phyloP scores from a whole-genome alignment of 208 protist genomes.

The Trypanosoma vivax region DNA sequence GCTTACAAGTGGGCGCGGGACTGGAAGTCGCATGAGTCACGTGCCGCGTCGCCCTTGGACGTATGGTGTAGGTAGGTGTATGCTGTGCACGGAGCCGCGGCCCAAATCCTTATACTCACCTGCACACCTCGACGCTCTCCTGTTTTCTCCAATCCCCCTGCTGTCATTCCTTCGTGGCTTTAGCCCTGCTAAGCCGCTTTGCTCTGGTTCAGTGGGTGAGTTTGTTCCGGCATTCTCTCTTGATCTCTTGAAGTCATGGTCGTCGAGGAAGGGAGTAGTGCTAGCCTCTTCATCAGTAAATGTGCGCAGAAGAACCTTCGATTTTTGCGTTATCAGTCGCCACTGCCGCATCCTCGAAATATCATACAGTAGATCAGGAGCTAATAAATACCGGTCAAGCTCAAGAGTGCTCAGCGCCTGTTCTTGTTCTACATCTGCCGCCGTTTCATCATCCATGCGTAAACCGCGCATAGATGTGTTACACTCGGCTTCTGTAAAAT shows the following conservation, averaged over 20 bases:
- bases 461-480: neutral
- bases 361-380: constrained; percentile 75
- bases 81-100: constrained; percentile 71
- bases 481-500: constrained; percentile 38
- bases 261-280: constrained; percentile 7
- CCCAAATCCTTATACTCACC: constrained; percentile 55
- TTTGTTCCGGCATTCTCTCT: constrained; percentile 5
- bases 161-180: neutral
- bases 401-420: constrained; percentile 55
- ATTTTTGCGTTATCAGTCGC: constrained; percentile 53
- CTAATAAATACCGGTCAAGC: constrained; percentile 79
- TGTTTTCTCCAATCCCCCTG: neutral
- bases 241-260: constrained; percentile 14
- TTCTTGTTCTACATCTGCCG: constrained; percentile 45
- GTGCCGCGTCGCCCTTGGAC: constrained; percentile 45
- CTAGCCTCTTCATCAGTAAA: constrained; percentile 58
- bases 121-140: constrained; percentile 12
- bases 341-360: constrained; percentile 71
- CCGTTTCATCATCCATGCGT: constrained; percentile 24
- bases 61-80: constrained; percentile 75
- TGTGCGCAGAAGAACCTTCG: constrained; percentile 57
- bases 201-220: no score
- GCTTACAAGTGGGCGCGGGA: no score
- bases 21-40: constrained; percentile 4
- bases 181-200: neutral